Evolutionary conservation across 208 protist genomes (phyloP), one percentile per base, ranked within the genome.

Genomic region (Wallacemonas rigidus): DNA sequence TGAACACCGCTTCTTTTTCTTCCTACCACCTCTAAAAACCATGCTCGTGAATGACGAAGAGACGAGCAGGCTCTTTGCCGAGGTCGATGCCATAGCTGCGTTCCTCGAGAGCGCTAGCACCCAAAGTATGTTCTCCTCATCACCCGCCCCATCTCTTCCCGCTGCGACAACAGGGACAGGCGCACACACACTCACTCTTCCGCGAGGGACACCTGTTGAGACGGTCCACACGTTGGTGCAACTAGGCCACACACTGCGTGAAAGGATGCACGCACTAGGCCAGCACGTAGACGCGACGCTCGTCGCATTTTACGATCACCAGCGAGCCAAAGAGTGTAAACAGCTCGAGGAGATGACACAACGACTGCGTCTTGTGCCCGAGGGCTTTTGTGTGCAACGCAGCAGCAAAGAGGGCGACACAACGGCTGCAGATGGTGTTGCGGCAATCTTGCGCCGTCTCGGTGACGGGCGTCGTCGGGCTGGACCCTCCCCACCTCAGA

Each of bases 231-330:
- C 69, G 41, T 71, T 94, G 39, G 41, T 41, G 17, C 55, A 78
- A 35, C 69, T 92, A 2, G 90, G 90, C 60, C 2, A 38, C 11
- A n/a, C 63, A 2, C 76, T 95, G 51, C 64, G 74, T 4, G 35
- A 67, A 35, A 40, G 75, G 2, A 51, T 55, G 6, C 51, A 41
- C 15, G 47, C 72, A 48, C 76, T 95, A 43, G 55, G 78, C 51
- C 50, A 7, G 55, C 64, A 69, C 3, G 64, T 93, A 9, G 87
- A 91, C 56, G 58, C 38, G 0, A 76, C 85, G 43, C 47, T 93
- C 8, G 76, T 90, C 12, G 80, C 82, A 40, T 95, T 95, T 60
- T 95, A 88, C 60, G 72, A 72, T 1, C 80, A 92, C 71, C 65
- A 92, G 75, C 74, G 73, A 14, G 44, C 51, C 9, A 92, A 92